These are phyloP conservation scores for Ajuga chamaepitys DNA, from an alignment of 257 asterid genomes.

Conservation along the genomic window DNA sequence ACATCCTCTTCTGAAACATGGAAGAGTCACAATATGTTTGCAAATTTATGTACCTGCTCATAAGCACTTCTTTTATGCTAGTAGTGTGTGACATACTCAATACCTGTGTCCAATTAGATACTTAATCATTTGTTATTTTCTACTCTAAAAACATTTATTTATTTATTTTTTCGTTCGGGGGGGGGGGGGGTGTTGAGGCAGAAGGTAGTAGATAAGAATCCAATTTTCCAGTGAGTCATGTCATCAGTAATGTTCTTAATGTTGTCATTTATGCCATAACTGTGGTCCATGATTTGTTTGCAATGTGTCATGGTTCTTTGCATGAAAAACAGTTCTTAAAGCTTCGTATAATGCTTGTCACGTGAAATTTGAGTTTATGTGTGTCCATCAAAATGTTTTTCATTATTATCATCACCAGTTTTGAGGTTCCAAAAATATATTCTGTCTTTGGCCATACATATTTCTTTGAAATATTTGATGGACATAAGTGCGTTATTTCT, in stretches of 20 bases:
- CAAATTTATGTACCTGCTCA: not conserved
- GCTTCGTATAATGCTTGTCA: not conserved
- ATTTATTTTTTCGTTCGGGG: not conserved
- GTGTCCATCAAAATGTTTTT: not conserved
- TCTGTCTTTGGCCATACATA: not conserved
- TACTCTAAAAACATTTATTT: not conserved
- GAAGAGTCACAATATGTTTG: not conserved
- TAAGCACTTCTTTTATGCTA: not conserved
- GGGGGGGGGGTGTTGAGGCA: not conserved
- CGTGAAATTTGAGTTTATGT: not conserved
- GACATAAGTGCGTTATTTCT: constrained; percentile 1
- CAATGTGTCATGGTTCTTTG: not conserved
- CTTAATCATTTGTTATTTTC: not conserved
- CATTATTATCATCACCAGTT: not conserved
- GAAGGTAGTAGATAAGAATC: not conserved
- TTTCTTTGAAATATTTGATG: not conserved
- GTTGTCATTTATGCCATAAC: too few species aligned
- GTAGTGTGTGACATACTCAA: not conserved
- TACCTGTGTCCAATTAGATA: not conserved
- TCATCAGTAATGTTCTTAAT: too few species aligned
- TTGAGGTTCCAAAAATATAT: not conserved
- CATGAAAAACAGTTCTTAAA: not conserved
- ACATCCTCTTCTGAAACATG: not conserved
- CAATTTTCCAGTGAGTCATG: too few species aligned
- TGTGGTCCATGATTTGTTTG: not conserved